phyloP scores from a whole-genome alignment of 805 yeast species.

The Saccharomycopsis fodiens region DNA sequence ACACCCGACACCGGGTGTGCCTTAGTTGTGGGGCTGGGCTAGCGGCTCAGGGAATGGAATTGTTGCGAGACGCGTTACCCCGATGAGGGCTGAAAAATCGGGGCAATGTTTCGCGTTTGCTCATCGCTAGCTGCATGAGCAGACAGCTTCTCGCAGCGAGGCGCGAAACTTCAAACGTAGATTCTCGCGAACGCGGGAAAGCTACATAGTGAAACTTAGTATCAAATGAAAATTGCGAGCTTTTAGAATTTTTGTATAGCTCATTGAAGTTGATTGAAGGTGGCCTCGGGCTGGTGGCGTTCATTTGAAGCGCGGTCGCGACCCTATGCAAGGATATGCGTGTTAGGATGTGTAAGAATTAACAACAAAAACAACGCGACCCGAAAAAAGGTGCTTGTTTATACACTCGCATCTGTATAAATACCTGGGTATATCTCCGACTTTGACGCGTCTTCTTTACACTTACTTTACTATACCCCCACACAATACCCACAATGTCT shows the following conservation, averaged over 20 bases:
- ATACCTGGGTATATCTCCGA: conserved; percentile 1
- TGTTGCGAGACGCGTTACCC: background rate
- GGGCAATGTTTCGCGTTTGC: background rate
- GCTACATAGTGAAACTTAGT: background rate
- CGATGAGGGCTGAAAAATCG: background rate
- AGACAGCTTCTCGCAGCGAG: background rate
- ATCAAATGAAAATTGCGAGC: background rate
- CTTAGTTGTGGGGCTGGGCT: background rate
- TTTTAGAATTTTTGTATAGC: too few species aligned
- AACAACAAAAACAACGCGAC: conserved; percentile 1
- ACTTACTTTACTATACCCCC: background rate
- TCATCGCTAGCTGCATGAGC: background rate
- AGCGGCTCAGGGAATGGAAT: background rate
- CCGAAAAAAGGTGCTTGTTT: background rate
- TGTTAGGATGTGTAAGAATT: background rate
- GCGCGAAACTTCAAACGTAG: background rate
- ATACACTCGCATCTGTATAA: background rate
- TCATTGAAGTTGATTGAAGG: background rate
- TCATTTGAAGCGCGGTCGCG: background rate
- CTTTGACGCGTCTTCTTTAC: background rate
- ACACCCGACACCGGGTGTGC: background rate
- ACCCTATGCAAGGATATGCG: background rate
- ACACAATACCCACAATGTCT: conserved; percentile 8
- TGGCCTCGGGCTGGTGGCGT: background rate
- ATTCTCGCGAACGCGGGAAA: background rate